Base-by-base conservation (phyloP, 2,329 filamentous ascomycete species). In the Arachnomyces sp. region DNA sequence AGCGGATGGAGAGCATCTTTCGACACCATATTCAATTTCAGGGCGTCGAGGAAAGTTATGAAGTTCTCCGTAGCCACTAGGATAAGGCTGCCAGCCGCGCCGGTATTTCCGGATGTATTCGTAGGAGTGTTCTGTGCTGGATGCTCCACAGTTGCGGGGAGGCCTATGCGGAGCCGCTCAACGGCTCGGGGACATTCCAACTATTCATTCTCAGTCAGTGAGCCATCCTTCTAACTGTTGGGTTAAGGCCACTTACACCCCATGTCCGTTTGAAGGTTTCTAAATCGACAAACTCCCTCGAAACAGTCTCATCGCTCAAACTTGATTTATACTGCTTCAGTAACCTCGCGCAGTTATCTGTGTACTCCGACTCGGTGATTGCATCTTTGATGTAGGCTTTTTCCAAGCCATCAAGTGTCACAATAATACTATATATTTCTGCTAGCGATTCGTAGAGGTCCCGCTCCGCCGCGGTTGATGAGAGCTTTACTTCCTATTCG, bases 241-340 rank as follows among this genome's bases (percentile, higher is more conserved):
- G 7, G 28, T 33, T 21, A 14, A 39, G 34, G 12, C 7, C 18
- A 75, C 82, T 49, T 73, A 94, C 88, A 67, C 90, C 84, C 88
- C 92, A 98, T 57, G 84, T 82, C 31, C 76, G 74, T 63, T 94
- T 95, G 67, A 98, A 98, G 16, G 82, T 82, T 48, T 96, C 92
- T 34, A 98, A 64, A 47, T 89, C 86, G 11, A 80, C 81, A 61
- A 96, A 98, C 32, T 86, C 86, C 31, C 74, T 78, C n/a, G 84
- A 77, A n/a, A 98, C 92, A 1, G 77, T 83, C 52, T 96, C 90
- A 59, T 96, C 87, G 21, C 85, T 82, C 21, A 98, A 69, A 46
- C 94, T 88, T 43, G 88, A 93, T 63, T 90, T 94, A 72, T 98
- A 98, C 68, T 98, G 92, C 66, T 95, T 93, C 53, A 98, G 66